Evolutionary conservation across 2,329 filamentous ascomycete genomes (phyloP).

Genomic region (Stemphylium beticola): DNA sequence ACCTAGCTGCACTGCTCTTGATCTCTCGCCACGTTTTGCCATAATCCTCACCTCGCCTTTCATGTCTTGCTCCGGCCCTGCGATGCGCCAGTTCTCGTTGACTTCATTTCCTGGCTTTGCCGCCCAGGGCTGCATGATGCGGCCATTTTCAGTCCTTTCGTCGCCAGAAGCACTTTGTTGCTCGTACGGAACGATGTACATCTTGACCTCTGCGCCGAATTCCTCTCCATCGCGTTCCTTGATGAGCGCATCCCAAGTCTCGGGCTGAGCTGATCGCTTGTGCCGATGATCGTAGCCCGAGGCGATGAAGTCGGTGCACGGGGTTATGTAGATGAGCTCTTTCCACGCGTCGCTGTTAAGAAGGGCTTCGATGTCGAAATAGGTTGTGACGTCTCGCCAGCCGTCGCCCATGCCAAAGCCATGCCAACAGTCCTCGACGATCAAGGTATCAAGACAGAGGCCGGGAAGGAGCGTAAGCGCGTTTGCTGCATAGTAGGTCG

Average conservation of each 20-base stretch:
- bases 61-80: slow-evolving; percentile 37
- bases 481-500: slow-evolving; percentile 41
- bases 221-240: slow-evolving; percentile 39
- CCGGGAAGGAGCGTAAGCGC: slow-evolving; percentile 42
- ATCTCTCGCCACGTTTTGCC: slow-evolving; percentile 38
- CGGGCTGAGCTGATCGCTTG: slow-evolving; percentile 38
- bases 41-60: slow-evolving; percentile 43
- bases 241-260: slow-evolving; percentile 39
- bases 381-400: slow-evolving; percentile 45
- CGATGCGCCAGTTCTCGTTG: slow-evolving; percentile 34
- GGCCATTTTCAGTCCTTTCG: slow-evolving; percentile 22
- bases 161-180: slow-evolving; percentile 20
- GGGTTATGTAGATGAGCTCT: slow-evolving; percentile 40
- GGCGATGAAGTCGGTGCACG: slow-evolving; percentile 44
- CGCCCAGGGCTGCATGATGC: slow-evolving; percentile 35
- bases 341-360: slow-evolving; percentile 44
- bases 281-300: slow-evolving; percentile 41
- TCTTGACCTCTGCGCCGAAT: slow-evolving; percentile 39
- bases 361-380: slow-evolving; percentile 43
- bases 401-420: slow-evolving; percentile 42
- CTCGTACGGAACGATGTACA: slow-evolving; percentile 39
- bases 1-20: slow-evolving; percentile 33
- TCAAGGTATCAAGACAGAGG: slow-evolving; percentile 38
- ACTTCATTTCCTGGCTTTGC: slow-evolving; percentile 41
- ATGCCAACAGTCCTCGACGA: slow-evolving; percentile 46